Percentiles rank a stretch among this genome's conserved stretches.
Conservation (phyloP, 768 basidiomycete genomes). For the Termitomyces sp. region DNA sequence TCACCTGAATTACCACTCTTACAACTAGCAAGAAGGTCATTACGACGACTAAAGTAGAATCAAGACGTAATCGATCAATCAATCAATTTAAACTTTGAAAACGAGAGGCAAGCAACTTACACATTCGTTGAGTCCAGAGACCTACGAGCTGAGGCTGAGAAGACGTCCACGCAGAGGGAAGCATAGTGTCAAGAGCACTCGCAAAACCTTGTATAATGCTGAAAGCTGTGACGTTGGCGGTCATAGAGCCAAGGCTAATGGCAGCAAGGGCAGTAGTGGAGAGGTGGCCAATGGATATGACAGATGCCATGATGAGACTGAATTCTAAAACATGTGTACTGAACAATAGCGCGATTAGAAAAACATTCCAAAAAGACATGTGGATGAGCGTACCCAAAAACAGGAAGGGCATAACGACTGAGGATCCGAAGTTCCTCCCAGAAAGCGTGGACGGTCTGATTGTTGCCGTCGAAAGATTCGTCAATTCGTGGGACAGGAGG, state of each 20-base stretch:
- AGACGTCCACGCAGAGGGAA: constrained; percentile 97
- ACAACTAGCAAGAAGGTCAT: constrained; percentile 55
- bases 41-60: constrained; percentile 46
- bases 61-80: not conserved
- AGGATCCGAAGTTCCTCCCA: constrained; percentile 59
- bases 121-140: constrained; percentile 86
- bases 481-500: constrained; percentile 53
- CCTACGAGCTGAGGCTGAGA: constrained; percentile 79
- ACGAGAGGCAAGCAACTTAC: constrained; percentile 31
- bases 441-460: constrained; percentile 28
- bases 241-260: constrained; percentile 72
- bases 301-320: constrained; percentile 77
- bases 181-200: constrained; percentile 86
- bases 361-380: not conserved
- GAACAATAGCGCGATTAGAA: not conserved
- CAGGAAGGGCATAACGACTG: constrained; percentile 59
- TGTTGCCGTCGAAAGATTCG: constrained; percentile 35
- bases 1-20: constrained; percentile 18
- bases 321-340: constrained; percentile 84
- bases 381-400: constrained; percentile 49
- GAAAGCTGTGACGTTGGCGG: constrained; percentile 65
- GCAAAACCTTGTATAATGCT: constrained; percentile 82
- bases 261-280: constrained; percentile 89
- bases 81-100: not conserved
- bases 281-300: constrained; percentile 86